phyloP scores from a whole-genome alignment of 1,284 basidiomycete genomes.

The Microbotryum violaceum region DNA sequence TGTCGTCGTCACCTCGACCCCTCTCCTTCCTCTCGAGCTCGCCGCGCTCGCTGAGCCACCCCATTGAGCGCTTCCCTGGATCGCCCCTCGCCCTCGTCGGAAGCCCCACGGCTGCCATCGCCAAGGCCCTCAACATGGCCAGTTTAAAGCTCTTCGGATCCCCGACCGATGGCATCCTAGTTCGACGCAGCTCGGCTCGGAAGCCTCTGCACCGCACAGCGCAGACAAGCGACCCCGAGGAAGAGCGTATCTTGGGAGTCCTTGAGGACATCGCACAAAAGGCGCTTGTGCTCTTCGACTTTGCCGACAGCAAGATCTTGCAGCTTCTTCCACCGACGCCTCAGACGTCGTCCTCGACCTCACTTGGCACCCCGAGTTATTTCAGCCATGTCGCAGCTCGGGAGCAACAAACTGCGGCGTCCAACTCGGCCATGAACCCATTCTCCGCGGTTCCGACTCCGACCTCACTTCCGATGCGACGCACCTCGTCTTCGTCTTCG shows the following conservation, averaged over 20 bases:
- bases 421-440: conserved; percentile 18
- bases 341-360: conserved; percentile 19
- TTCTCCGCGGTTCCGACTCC: conserved; percentile 31
- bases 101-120: conserved; percentile 41
- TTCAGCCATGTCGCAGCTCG: conserved; percentile 23
- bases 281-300: conserved; percentile 82
- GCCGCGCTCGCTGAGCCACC: conserved; percentile 16
- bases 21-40: conserved; percentile 29
- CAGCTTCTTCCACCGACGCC: conserved; percentile 41
- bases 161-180: conserved; percentile 44
- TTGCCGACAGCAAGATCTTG: conserved; percentile 87
- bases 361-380: conserved; percentile 26
- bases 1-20: conserved; percentile 28
- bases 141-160: conserved; percentile 83
- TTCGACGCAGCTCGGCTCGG: conserved; percentile 27
- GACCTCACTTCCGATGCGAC: conserved; percentile 16
- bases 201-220: conserved; percentile 24
- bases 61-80: conserved; percentile 25
- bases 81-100: conserved; percentile 34
- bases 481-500: conserved; percentile 26
- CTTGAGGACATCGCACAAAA: conserved; percentile 91
- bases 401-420: conserved; percentile 19
- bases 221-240: conserved; percentile 56
- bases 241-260: conserved; percentile 64
- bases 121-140: conserved; percentile 76